Percentiles rank a stretch among this genome's conserved stretches.
phyloP scores from a whole-genome alignment of 2,329 filamentous ascomycete genomes.

The Venturia aucupariae region DNA sequence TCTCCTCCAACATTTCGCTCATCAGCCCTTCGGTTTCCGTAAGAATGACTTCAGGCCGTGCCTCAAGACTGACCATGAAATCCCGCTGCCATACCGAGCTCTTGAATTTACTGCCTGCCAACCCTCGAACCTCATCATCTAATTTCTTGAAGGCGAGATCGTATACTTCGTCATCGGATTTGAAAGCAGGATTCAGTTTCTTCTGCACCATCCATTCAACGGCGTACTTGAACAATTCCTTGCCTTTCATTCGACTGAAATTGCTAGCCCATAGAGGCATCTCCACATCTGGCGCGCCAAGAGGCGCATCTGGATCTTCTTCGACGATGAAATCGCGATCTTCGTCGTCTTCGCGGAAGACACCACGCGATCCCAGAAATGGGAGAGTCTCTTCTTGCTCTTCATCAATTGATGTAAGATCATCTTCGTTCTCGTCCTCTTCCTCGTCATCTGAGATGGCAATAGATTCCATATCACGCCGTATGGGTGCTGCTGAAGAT shows the following conservation, averaged over 20 bases:
- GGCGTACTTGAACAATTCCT: constrained; percentile 63
- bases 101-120: constrained; percentile 61
- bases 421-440: constrained; percentile 19
- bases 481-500: constrained; percentile 20
- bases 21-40: constrained; percentile 31
- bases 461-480: constrained; percentile 19
- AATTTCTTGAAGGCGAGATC: constrained; percentile 60
- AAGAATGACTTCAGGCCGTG: constrained; percentile 53
- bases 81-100: constrained; percentile 60
- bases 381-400: constrained; percentile 17
- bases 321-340: constrained; percentile 55
- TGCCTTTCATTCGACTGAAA: constrained; percentile 56
- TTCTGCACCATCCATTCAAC: constrained; percentile 78
- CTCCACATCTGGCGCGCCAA: constrained; percentile 40
- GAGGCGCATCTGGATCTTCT: constrained; percentile 49
- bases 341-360: constrained; percentile 46
- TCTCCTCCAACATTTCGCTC: constrained; percentile 18
- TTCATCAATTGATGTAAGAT: constrained; percentile 10
- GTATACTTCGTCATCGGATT: constrained; percentile 55
- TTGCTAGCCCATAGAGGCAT: constrained; percentile 63
- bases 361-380: constrained; percentile 26
- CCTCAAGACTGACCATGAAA: constrained; percentile 57
- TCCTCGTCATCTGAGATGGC: constrained; percentile 21
- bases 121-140: constrained; percentile 58
- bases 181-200: constrained; percentile 63